Evolutionary conservation across 1,139 yeast species (phyloP).

Genomic region (Protomyces pachydermus): DNA sequence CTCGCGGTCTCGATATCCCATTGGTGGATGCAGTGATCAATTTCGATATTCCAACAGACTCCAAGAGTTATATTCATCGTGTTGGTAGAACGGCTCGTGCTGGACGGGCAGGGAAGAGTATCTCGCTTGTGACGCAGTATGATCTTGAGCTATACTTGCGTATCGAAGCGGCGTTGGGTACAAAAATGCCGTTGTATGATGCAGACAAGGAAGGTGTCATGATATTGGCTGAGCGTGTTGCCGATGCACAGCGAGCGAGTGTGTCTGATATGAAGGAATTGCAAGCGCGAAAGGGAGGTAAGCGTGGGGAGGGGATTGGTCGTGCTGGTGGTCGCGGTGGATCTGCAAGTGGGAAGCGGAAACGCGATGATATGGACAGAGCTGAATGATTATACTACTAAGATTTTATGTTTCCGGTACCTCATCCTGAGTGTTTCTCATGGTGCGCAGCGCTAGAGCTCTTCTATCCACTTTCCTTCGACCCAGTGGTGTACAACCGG

Average conservation of each 20-base stretch:
- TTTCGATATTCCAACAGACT: slow-evolving; percentile 93
- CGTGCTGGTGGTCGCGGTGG: slow-evolving; percentile 25
- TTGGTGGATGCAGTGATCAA: slow-evolving; percentile 87
- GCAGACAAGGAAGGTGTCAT: slow-evolving; percentile 74
- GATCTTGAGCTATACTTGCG: slow-evolving; percentile 82
- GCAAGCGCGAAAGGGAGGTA: slow-evolving; percentile 50
- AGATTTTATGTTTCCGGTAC: too few relatives aligned
- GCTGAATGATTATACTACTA: neutral
- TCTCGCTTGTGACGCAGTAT: slow-evolving; percentile 89
- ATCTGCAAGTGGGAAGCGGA: neutral
- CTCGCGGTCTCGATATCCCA: slow-evolving; percentile 96
- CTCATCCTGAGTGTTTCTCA: too few relatives aligned
- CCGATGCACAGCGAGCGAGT: slow-evolving; percentile 87
- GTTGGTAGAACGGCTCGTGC: slow-evolving; percentile 99
- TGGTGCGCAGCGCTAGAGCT: neutral
- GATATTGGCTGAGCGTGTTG: slow-evolving; percentile 79
- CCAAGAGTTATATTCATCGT: slow-evolving; percentile 95
- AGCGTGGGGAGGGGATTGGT: slow-evolving; percentile 40
- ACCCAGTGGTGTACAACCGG: neutral
- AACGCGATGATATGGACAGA: neutral
- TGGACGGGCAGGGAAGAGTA: slow-evolving; percentile 88
- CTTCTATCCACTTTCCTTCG: neutral
- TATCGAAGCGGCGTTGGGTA: slow-evolving; percentile 64
- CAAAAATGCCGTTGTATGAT: slow-evolving; percentile 73
- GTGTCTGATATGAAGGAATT: slow-evolving; percentile 73